A percentile compares a stretch with the other conserved stretches of the same genome.
Conservation (phyloP, 2,329 filamentous ascomycete species). For the Macroventuria anomochaeta region DNA sequence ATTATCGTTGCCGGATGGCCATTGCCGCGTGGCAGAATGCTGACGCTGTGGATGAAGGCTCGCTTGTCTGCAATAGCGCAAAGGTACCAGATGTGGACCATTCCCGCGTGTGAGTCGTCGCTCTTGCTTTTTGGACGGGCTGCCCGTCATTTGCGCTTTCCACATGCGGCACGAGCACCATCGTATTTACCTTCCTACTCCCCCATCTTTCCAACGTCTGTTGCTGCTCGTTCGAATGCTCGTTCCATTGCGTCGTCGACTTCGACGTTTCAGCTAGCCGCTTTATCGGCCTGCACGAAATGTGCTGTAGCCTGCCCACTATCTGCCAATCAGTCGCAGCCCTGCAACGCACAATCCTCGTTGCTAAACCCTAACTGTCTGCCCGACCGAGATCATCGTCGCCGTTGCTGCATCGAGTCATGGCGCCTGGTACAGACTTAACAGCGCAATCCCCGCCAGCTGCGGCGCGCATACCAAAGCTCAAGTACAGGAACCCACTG, state of each 20-base stretch:
- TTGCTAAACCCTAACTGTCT: slow-evolving; percentile 29
- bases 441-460: slow-evolving; percentile 33
- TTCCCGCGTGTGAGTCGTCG: slow-evolving; percentile 14
- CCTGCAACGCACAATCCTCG: slow-evolving; percentile 16
- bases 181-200: slow-evolving; percentile 6
- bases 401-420: slow-evolving; percentile 31
- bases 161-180: slow-evolving; percentile 13
- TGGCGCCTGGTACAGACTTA: slow-evolving; percentile 36
- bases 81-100: slow-evolving; percentile 10
- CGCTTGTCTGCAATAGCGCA: slow-evolving; percentile 9
- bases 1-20: slow-evolving; percentile 4
- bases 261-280: slow-evolving; percentile 18
- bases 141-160: slow-evolving; percentile 16
- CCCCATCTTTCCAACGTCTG: slow-evolving; percentile 1
- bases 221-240: slow-evolving; percentile 3
- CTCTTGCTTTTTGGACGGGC: slow-evolving; percentile 10
- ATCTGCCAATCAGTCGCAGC: slow-evolving; percentile 31
- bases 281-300: slow-evolving; percentile 22
- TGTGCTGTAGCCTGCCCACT: slow-evolving; percentile 23
- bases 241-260: not conserved
- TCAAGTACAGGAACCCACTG: slow-evolving; percentile 44
- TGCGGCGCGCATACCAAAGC: slow-evolving; percentile 41
- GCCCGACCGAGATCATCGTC: slow-evolving; percentile 35
- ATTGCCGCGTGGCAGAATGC: slow-evolving; percentile 8
- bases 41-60: slow-evolving; percentile 2